Conservation (phyloP, 768 basidiomycete species). For the Xerocomellus chrysenteron region DNA sequence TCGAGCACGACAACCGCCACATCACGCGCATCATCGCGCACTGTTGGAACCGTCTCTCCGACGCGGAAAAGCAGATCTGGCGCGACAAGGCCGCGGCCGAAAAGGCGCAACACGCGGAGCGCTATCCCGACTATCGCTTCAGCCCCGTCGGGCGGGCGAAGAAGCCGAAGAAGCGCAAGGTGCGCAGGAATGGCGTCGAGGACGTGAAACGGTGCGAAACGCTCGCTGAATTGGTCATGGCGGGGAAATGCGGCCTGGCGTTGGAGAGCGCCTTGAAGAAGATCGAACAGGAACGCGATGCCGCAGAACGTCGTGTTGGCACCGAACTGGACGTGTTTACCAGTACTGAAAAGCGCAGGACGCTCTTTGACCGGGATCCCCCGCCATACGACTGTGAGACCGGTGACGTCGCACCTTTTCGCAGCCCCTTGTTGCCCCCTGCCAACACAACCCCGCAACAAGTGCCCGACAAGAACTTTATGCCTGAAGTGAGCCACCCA, state of each 20-base stretch:
- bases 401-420: slow-evolving; percentile 23
- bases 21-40: slow-evolving; percentile 57
- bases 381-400: neutral
- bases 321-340: slow-evolving; percentile 1
- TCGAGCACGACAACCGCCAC: slow-evolving; percentile 58
- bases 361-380: neutral
- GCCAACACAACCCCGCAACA: neutral
- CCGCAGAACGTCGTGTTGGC: neutral
- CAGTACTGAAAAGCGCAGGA: neutral
- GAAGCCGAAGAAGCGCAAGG: slow-evolving; percentile 48
- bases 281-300: slow-evolving; percentile 23
- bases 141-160: slow-evolving; percentile 43
- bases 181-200: slow-evolving; percentile 48
- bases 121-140: slow-evolving; percentile 58
- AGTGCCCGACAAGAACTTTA: neutral
- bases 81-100: slow-evolving; percentile 49
- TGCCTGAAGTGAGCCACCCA: slow-evolving; percentile 15
- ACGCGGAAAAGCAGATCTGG: slow-evolving; percentile 51
- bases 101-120: slow-evolving; percentile 46
- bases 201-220: slow-evolving; percentile 50
- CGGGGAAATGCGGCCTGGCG: slow-evolving; percentile 50
- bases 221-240: slow-evolving; percentile 49
- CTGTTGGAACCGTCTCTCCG: slow-evolving; percentile 54
- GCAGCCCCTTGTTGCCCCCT: slow-evolving; percentile 33
- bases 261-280: slow-evolving; percentile 44